Conservation (phyloP, 305 asterid species). For the Euphrasia arctica region DNA sequence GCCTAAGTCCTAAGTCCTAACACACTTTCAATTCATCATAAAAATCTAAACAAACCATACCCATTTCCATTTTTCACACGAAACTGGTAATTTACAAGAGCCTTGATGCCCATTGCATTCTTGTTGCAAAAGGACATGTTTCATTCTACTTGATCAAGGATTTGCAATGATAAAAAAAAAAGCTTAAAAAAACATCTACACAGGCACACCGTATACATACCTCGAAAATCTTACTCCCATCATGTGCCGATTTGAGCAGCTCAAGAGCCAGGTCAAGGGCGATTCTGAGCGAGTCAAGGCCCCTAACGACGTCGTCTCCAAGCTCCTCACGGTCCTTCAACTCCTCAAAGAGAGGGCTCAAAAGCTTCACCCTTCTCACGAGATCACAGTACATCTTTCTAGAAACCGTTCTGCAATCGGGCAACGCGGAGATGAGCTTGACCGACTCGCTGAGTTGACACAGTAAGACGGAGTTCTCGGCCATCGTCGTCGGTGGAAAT, state of each 20-base stretch:
- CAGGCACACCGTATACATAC: slow-evolving; percentile 28
- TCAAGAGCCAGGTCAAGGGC: slow-evolving; percentile 63
- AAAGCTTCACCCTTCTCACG: slow-evolving; percentile 78
- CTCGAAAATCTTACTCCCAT: slow-evolving; percentile 86
- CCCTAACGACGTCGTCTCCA: slow-evolving; percentile 53
- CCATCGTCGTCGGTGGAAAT: slow-evolving; percentile 21
- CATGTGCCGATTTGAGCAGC: slow-evolving; percentile 67
- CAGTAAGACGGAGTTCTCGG: slow-evolving; percentile 40
- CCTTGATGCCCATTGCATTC: slow-evolving; percentile 2
- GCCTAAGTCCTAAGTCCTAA: too few relatives aligned
- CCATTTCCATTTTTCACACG: too few relatives aligned
- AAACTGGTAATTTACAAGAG: neutral
- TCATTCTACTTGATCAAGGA: slow-evolving; percentile 12
- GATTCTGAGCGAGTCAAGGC: slow-evolving; percentile 48
- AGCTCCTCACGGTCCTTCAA: slow-evolving; percentile 53
- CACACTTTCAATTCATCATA: too few relatives aligned
- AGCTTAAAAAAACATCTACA: too few relatives aligned
- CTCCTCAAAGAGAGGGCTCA: slow-evolving; percentile 90
- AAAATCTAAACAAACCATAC: too few relatives aligned
- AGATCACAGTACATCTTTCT: slow-evolving; percentile 70
- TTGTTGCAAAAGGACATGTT: slow-evolving; percentile 3
- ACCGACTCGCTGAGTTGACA: slow-evolving; percentile 57
- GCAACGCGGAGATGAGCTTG: slow-evolving; percentile 51
- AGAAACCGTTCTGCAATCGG: slow-evolving; percentile 72
- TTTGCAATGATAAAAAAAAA: neutral